Conservation (phyloP, 768 basidiomycete genomes). For the Chalciporus sphaerocephalus region DNA sequence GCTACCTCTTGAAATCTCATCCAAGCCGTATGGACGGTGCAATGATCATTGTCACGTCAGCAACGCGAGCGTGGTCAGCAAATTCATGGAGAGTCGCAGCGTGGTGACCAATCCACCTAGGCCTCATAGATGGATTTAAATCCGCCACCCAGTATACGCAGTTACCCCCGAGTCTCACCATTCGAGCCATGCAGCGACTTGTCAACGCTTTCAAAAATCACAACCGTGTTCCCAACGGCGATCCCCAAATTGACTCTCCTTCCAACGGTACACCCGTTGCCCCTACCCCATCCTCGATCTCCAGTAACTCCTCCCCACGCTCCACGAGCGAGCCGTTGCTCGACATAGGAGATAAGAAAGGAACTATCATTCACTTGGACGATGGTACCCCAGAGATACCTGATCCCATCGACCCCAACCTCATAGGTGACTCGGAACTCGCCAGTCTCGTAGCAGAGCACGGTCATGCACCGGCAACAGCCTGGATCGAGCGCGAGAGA, state of each 20-base stretch:
- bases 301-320: background rate
- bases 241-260: background rate
- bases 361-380: background rate
- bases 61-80: too few relatives aligned
- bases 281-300: background rate
- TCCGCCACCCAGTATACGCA: too few relatives aligned
- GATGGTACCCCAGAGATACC: constrained; percentile 7
- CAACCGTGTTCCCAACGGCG: background rate
- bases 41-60: too few relatives aligned
- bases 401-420: constrained; percentile 4
- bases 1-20: too few relatives aligned
- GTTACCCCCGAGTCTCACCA: too few relatives aligned
- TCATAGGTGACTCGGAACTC: constrained; percentile 25
- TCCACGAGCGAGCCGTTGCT: constrained; percentile 4
- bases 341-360: background rate
- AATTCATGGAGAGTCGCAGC: too few relatives aligned
- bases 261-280: background rate
- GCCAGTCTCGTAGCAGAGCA: constrained; percentile 57
- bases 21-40: too few relatives aligned
- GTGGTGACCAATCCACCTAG: too few relatives aligned
- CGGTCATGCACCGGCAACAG: constrained; percentile 64
- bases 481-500: constrained; percentile 64
- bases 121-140: too few relatives aligned
- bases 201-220: constrained; percentile 1
- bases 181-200: constrained; percentile 1